phyloP scores from a whole-genome alignment of 2,329 filamentous ascomycete species.

The Emergomyces africanus region DNA sequence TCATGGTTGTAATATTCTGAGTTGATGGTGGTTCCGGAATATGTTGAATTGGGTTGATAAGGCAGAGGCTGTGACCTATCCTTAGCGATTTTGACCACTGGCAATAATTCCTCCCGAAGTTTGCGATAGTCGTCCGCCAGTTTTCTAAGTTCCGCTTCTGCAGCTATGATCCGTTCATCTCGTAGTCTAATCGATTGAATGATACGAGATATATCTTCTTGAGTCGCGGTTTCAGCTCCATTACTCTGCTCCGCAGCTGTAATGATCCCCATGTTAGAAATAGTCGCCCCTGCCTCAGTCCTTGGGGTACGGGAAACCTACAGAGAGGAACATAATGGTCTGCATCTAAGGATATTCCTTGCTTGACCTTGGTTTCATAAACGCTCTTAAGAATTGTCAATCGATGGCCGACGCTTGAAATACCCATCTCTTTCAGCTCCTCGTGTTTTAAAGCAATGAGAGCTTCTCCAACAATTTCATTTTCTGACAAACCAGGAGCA shows the following conservation, averaged over 20 bases:
- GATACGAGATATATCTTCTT: conserved; percentile 84
- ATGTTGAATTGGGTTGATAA: conserved; percentile 27
- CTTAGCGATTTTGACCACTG: conserved; percentile 80
- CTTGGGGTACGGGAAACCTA: conserved; percentile 38
- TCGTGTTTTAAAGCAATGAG: conserved; percentile 80
- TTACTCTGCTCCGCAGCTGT: conserved; percentile 79
- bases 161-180: conserved; percentile 74
- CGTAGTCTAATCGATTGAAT: conserved; percentile 81
- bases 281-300: conserved; percentile 1
- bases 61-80: conserved; percentile 83
- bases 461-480: conserved; percentile 87
- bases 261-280: conserved; percentile 11
- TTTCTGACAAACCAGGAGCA: conserved; percentile 45
- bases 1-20: conserved; percentile 21
- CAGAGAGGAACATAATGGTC: conserved; percentile 90
- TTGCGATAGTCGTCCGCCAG: conserved; percentile 81
- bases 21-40: conserved; percentile 14
- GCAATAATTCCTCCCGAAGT: conserved; percentile 80
- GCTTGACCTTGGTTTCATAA: conserved; percentile 90
- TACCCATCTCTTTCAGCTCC: conserved; percentile 89
- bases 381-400: conserved; percentile 91
- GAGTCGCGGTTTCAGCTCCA: conserved; percentile 73
- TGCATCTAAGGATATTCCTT: conserved; percentile 79
- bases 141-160: conserved; percentile 71
- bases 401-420: conserved; percentile 83